Evolutionary conservation across 306 rosid species (phyloP).

Genomic region (Rosa multiflora): DNA sequence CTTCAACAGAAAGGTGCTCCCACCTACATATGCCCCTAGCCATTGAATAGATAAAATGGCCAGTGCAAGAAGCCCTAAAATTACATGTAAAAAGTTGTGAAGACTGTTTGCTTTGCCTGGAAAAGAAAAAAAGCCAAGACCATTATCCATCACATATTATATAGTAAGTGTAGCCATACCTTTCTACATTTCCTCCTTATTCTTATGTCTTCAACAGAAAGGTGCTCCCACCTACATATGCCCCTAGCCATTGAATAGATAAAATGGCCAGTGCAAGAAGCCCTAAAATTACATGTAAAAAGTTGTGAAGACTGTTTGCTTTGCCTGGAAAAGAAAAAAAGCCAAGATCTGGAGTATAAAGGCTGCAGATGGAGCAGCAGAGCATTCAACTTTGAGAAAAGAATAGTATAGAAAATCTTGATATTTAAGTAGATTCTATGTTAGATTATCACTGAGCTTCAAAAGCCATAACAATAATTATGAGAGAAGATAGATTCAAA

Average conservation of each 20-base stretch:
- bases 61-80: background rate
- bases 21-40: background rate
- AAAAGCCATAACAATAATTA: background rate
- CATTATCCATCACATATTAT: background rate
- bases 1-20: slow-evolving; percentile 2
- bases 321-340: slow-evolving; percentile 6
- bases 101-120: slow-evolving; percentile 8
- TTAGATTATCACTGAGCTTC: background rate
- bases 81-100: background rate
- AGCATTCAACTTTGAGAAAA: background rate
- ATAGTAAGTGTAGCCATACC: background rate
- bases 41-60: background rate
- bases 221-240: background rate
- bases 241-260: background rate
- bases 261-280: background rate
- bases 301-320: background rate
- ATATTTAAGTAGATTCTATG: background rate
- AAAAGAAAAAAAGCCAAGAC: background rate
- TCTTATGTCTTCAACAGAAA: slow-evolving; percentile 5
- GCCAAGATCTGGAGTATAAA: slow-evolving; percentile 11
- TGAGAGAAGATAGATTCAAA: background rate
- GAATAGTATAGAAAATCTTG: background rate
- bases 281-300: background rate
- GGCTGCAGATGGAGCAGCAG: background rate
- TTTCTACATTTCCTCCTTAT: background rate